phyloP scores from a whole-genome alignment of 2,329 filamentous ascomycete genomes.

The Chalara sp. region DNA sequence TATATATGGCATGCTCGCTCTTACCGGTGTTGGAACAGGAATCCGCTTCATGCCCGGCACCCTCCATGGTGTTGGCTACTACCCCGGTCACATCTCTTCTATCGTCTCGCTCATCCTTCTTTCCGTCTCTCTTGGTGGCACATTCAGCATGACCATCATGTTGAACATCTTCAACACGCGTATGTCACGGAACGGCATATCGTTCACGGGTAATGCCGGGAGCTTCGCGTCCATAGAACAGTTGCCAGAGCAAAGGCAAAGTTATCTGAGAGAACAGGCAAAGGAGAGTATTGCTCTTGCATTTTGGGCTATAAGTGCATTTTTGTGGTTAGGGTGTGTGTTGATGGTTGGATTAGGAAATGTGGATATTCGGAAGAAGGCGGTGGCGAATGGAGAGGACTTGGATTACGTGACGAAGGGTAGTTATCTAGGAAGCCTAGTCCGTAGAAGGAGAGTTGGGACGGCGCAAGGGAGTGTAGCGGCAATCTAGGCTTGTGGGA shows the following conservation, averaged over 20 bases:
- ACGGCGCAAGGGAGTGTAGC: too few species aligned
- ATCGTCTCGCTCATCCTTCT: slow-evolving; percentile 55
- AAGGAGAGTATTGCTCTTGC: slow-evolving; percentile 58
- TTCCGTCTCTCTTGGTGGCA: slow-evolving; percentile 56
- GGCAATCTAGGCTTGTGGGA: too few species aligned
- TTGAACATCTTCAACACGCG: slow-evolving; percentile 61
- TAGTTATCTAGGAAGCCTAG: too few species aligned
- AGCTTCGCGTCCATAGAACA: slow-evolving; percentile 30
- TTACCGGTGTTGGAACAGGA: slow-evolving; percentile 56
- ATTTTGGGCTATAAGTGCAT: slow-evolving; percentile 53
- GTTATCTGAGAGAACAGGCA: slow-evolving; percentile 34
- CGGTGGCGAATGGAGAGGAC: slow-evolving; percentile 7
- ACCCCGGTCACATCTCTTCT: slow-evolving; percentile 48
- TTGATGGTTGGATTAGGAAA: slow-evolving; percentile 41
- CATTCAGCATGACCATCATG: slow-evolving; percentile 60
- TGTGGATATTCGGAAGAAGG: slow-evolving; percentile 29
- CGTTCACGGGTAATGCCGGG: slow-evolving; percentile 10
- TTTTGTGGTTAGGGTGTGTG: slow-evolving; percentile 43
- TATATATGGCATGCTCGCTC: slow-evolving; percentile 60
- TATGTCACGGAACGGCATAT: slow-evolving; percentile 1
- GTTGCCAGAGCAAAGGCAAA: slow-evolving; percentile 29
- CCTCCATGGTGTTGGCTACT: slow-evolving; percentile 57
- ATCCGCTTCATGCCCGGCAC: slow-evolving; percentile 56
- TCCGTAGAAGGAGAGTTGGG: too few species aligned
- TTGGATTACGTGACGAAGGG: too few species aligned